phyloP scores from a whole-genome alignment of 1,284 basidiomycete species.

The Porogramme epimiltina region DNA sequence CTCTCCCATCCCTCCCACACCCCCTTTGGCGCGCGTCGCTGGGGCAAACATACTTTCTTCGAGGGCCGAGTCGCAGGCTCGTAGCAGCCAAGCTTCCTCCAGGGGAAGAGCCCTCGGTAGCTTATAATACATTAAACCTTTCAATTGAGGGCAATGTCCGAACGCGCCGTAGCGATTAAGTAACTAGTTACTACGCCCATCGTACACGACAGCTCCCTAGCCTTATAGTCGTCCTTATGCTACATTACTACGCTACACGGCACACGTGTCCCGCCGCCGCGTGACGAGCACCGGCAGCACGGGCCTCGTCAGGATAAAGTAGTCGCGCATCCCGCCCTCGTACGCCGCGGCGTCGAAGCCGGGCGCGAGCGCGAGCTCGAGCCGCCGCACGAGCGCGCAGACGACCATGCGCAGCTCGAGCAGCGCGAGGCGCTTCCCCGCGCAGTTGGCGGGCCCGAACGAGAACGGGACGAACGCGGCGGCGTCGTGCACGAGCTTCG shows the following conservation, averaged over 20 bases:
- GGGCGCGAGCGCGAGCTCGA: slow-evolving; percentile 27
- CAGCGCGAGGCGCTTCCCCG: slow-evolving; percentile 35
- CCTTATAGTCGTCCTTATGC: too few relatives aligned
- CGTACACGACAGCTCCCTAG: too few relatives aligned
- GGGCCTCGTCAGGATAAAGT: slow-evolving; percentile 23
- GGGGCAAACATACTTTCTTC: too few relatives aligned
- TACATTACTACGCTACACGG: too few relatives aligned
- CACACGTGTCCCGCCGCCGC: slow-evolving; percentile 3
- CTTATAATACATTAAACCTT: too few relatives aligned
- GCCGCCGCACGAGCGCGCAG: slow-evolving; percentile 26
- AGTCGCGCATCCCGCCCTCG: slow-evolving; percentile 26
- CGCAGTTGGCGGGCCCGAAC: slow-evolving; percentile 33
- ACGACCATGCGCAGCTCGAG: slow-evolving; percentile 30
- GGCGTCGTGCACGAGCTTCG: slow-evolving; percentile 26
- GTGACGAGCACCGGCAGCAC: slow-evolving; percentile 22
- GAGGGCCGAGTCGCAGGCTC: too few relatives aligned
- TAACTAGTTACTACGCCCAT: too few relatives aligned
- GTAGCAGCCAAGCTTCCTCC: too few relatives aligned
- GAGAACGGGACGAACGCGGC: slow-evolving; percentile 35
- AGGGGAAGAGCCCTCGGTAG: too few relatives aligned
- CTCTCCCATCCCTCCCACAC: neutral
- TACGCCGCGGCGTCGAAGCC: slow-evolving; percentile 25
- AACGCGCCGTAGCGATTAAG: too few relatives aligned
- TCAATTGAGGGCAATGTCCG: too few relatives aligned
- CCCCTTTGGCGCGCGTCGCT: too few relatives aligned